Evolutionary conservation across 2,329 filamentous ascomycete genomes (phyloP).

Genomic region (Nothophaeocryptopus gaeumannii): DNA sequence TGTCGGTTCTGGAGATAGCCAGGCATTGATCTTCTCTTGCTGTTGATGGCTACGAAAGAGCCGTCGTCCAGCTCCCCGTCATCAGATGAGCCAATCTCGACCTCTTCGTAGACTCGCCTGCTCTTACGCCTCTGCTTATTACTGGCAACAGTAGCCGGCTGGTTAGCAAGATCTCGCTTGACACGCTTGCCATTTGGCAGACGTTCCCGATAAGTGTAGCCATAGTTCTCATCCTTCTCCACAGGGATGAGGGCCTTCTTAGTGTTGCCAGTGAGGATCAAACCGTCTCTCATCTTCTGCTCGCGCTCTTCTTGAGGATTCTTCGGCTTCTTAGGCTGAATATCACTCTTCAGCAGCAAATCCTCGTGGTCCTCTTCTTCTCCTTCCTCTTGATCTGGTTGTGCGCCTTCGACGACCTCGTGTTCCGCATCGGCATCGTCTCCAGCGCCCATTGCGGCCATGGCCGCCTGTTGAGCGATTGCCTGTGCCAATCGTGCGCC

Average conservation of each 20-base stretch:
- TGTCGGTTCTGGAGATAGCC: slow-evolving; percentile 44
- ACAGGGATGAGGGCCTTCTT: slow-evolving; percentile 33
- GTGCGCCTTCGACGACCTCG: slow-evolving; percentile 25
- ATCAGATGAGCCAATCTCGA: slow-evolving; percentile 46
- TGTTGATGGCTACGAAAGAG: slow-evolving; percentile 20
- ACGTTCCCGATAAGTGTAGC: slow-evolving; percentile 34
- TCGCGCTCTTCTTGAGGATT: slow-evolving; percentile 38
- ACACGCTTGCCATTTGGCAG: slow-evolving; percentile 28
- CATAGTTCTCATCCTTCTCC: slow-evolving; percentile 35
- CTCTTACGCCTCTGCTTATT: slow-evolving; percentile 21
- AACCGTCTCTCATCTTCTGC: slow-evolving; percentile 32
- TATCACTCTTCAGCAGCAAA: slow-evolving; percentile 34
- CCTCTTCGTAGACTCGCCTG: slow-evolving; percentile 42
- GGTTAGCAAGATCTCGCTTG: slow-evolving; percentile 11
- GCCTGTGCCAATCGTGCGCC: slow-evolving; percentile 38
- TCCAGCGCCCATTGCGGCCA: slow-evolving; percentile 24
- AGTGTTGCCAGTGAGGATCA: slow-evolving; percentile 30
- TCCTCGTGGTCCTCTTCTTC: slow-evolving; percentile 19
- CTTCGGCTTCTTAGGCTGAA: slow-evolving; percentile 28
- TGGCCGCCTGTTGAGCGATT: slow-evolving; percentile 32
- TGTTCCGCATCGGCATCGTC: slow-evolving; percentile 32
- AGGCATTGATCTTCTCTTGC: slow-evolving; percentile 25
- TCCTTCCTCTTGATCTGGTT: slow-evolving; percentile 18
- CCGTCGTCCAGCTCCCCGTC: slow-evolving; percentile 31
- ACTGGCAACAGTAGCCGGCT: slow-evolving; percentile 18